These are phyloP conservation scores for Echites panduratus DNA, from an alignment of 257 asterid species.

Conservation along the genomic window DNA sequence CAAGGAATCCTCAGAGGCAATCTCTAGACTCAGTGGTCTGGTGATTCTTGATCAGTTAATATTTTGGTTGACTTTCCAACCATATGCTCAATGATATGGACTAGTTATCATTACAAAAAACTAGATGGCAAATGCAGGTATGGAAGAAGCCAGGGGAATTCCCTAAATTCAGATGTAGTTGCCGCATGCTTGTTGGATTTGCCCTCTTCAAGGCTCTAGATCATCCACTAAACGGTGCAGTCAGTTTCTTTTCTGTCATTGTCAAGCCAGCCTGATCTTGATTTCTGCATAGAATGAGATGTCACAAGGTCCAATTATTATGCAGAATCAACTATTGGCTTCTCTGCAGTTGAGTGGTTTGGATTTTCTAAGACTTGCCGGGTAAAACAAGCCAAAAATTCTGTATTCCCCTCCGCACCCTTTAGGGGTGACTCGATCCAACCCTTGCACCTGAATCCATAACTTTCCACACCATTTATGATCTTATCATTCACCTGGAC, in stretches of 20 bases:
- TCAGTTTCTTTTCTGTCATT: not conserved
- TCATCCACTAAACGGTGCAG: not conserved
- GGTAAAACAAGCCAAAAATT: slow-evolving; percentile 68
- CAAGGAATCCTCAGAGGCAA: not conserved
- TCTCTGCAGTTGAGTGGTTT: slow-evolving; percentile 4
- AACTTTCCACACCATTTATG: slow-evolving; percentile 64
- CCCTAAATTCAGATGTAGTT: not conserved
- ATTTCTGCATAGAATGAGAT: not conserved
- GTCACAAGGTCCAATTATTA: not conserved
- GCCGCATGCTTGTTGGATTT: not conserved
- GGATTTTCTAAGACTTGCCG: slow-evolving; percentile 24
- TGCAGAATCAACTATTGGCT: not conserved
- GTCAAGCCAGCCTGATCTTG: not conserved
- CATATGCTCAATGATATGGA: not conserved
- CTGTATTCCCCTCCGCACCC: slow-evolving; percentile 97
- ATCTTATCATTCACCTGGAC: slow-evolving; percentile 70
- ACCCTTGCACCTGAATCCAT: slow-evolving; percentile 74
- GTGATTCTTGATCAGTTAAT: not conserved
- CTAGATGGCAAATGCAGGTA: not conserved
- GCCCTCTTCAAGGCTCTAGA: not conserved
- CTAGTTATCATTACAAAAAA: not conserved
- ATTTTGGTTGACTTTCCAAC: not conserved
- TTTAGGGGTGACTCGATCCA: slow-evolving; percentile 91
- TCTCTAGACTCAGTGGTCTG: not conserved
- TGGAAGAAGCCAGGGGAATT: not conserved